Conservation (phyloP, 352 stramenopile species). For the Pythium utonaiense region DNA sequence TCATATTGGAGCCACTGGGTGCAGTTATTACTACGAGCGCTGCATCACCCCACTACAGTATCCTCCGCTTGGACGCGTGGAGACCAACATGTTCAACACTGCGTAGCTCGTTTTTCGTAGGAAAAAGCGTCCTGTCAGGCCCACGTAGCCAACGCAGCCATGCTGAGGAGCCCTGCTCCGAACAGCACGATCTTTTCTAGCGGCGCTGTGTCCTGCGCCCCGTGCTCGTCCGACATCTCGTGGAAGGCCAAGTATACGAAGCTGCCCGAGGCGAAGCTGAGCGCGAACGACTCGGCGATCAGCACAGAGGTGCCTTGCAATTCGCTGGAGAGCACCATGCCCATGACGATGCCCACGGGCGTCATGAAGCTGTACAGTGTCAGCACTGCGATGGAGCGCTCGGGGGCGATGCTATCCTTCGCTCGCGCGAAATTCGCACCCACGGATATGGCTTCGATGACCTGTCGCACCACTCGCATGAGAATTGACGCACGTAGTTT, state of each 20-base stretch:
- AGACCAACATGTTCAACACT: too few relatives aligned
- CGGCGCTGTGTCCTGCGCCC: slow-evolving; percentile 31
- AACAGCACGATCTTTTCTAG: slow-evolving; percentile 57
- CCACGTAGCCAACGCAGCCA: slow-evolving; percentile 50
- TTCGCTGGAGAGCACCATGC: slow-evolving; percentile 47
- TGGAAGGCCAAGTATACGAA: slow-evolving; percentile 75
- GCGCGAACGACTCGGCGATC: slow-evolving; percentile 38
- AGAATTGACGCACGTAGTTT: background rate
- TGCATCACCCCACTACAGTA: too few relatives aligned
- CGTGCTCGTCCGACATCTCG: slow-evolving; percentile 57
- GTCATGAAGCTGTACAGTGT: slow-evolving; percentile 70
- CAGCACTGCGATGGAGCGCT: slow-evolving; percentile 46
- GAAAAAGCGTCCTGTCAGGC: slow-evolving; percentile 20
- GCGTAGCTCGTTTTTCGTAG: too few relatives aligned
- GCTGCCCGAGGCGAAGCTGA: slow-evolving; percentile 52
- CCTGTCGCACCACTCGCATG: slow-evolving; percentile 19
- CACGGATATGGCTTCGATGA: slow-evolving; percentile 64
- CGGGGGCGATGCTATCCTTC: slow-evolving; percentile 42
- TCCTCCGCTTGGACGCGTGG: too few relatives aligned
- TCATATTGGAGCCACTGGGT: background rate
- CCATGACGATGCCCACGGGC: slow-evolving; percentile 51
- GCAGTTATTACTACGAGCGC: too few relatives aligned
- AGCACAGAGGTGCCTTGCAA: slow-evolving; percentile 42
- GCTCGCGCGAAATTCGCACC: slow-evolving; percentile 60
- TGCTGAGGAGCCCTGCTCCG: slow-evolving; percentile 36